phyloP scores from a whole-genome alignment of 1,284 basidiomycete species.

The Sparassis latifolia region DNA sequence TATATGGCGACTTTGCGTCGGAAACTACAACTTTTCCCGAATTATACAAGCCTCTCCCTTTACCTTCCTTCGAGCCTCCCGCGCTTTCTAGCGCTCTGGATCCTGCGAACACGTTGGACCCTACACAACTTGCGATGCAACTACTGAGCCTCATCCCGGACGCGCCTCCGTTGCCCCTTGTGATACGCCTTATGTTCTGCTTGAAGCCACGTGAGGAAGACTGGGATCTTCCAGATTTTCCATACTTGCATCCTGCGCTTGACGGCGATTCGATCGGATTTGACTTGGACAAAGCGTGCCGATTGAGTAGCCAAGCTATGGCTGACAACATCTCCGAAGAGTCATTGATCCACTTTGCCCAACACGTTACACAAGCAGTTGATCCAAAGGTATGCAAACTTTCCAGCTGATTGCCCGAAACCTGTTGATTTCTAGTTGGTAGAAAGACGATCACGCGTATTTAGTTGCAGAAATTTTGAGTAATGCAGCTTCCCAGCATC shows the following conservation, averaged over 20 bases:
- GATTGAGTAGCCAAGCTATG: conserved; percentile 47
- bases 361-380: conserved; percentile 43
- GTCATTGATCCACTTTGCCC: conserved; percentile 46
- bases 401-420: background rate
- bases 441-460: conserved; percentile 49
- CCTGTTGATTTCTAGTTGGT: background rate
- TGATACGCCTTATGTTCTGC: conserved; percentile 67
- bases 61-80: conserved; percentile 33
- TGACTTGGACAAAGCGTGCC: conserved; percentile 47
- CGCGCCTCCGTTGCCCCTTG: conserved; percentile 52
- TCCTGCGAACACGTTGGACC: conserved; percentile 52
- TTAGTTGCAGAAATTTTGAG: conserved; percentile 53
- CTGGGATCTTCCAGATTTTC: conserved; percentile 70
- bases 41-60: conserved; percentile 29
- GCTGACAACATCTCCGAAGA: conserved; percentile 42
- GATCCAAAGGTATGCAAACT: conserved; percentile 41
- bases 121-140: conserved; percentile 51
- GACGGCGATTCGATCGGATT: conserved; percentile 40
- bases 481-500: conserved; percentile 57
- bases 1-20: conserved; percentile 54
- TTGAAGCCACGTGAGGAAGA: conserved; percentile 68
- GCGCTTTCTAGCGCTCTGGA: conserved; percentile 45
- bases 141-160: conserved; percentile 55
- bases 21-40: conserved; percentile 20
- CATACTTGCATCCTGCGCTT: conserved; percentile 55